These are phyloP conservation scores for Hortiboletus campestris DNA, from an alignment of 768 basidiomycete genomes.

Conservation along the genomic window DNA sequence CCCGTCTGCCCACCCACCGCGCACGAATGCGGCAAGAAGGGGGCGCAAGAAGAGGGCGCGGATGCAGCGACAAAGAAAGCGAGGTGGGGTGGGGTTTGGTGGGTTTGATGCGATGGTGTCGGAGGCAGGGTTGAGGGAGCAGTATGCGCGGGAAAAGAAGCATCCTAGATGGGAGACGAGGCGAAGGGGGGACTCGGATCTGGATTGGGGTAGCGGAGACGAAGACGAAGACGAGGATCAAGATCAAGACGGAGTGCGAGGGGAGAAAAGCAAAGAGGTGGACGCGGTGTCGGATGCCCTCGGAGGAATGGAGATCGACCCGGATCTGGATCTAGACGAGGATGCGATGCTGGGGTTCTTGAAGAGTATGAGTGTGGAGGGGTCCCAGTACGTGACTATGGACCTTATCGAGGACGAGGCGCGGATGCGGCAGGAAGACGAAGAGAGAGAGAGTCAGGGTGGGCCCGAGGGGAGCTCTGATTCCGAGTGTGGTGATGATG, in stretches of 20 bases:
- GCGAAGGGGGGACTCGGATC: conserved; percentile 62
- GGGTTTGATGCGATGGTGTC: conserved; percentile 53
- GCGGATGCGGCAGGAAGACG: conserved; percentile 49
- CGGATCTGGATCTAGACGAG: conserved; percentile 47
- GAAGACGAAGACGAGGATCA: conserved; percentile 34
- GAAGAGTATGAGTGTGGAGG: conserved; percentile 47
- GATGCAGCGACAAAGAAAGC: conserved; percentile 9
- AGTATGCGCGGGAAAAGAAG: conserved; percentile 26
- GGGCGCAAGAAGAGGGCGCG: conserved; percentile 20
- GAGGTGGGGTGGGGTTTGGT: conserved; percentile 36
- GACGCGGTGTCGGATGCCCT: conserved; percentile 30
- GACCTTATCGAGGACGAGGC: conserved; percentile 63
- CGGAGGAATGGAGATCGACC: conserved; percentile 65
- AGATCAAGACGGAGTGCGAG: conserved; percentile 11
- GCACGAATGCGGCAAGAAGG: conserved; percentile 24
- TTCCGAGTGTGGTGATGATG: conserved; percentile 33
- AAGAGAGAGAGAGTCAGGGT: conserved; percentile 34
- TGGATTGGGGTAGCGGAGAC: conserved; percentile 60
- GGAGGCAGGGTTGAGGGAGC: conserved; percentile 48
- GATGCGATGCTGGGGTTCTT: conserved; percentile 55
- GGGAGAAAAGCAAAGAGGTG: conserved; percentile 22
- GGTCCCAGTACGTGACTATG: conserved; percentile 52
- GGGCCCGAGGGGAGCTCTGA: conserved; percentile 23
- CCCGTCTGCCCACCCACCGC: conserved; percentile 19
- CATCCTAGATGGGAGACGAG: conserved; percentile 48